Percentiles rank a stretch among this genome's conserved stretches.
These are phyloP conservation scores for Parastagonospora avenae DNA, from an alignment of 2,329 filamentous ascomycete species.

Conservation along the genomic window DNA sequence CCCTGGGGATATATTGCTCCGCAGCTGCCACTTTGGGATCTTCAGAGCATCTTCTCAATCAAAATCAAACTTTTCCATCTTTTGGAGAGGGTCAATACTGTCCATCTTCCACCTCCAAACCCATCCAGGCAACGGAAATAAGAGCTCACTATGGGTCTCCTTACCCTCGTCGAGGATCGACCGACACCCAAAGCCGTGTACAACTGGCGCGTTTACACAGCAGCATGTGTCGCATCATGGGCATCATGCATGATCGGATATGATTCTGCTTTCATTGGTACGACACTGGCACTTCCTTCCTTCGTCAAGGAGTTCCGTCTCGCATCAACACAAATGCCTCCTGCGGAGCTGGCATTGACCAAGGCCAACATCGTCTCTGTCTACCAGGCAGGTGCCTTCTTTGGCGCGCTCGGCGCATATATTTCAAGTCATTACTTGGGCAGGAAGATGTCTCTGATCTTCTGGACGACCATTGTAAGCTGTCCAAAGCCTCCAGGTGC, in stretches of 20 bases:
- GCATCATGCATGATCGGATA: conserved; percentile 65
- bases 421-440: conserved; percentile 69
- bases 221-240: conserved; percentile 60
- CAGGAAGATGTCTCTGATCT: conserved; percentile 66
- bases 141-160: conserved; percentile 37
- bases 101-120: no score
- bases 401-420: conserved; percentile 66
- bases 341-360: conserved; percentile 60
- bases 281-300: conserved; percentile 71
- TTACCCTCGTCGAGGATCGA: conserved; percentile 47
- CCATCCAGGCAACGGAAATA: no score
- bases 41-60: neutral
- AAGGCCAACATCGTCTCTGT: conserved; percentile 79
- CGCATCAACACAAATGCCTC: conserved; percentile 49
- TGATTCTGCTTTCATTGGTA: conserved; percentile 78
- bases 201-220: conserved; percentile 64
- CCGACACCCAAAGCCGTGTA: conserved; percentile 63
- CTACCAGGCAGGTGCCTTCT: conserved; percentile 84
- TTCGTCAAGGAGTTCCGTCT: conserved; percentile 74
- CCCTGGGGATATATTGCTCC: conserved; percentile 12
- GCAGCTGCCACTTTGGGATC: conserved; percentile 4
- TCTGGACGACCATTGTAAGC: conserved; percentile 59
- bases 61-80: neutral
- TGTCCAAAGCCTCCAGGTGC: neutral
- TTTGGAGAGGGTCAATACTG: neutral